Conservation (phyloP, 1,139 yeast genomes). For the Williopsis jadinii region DNA sequence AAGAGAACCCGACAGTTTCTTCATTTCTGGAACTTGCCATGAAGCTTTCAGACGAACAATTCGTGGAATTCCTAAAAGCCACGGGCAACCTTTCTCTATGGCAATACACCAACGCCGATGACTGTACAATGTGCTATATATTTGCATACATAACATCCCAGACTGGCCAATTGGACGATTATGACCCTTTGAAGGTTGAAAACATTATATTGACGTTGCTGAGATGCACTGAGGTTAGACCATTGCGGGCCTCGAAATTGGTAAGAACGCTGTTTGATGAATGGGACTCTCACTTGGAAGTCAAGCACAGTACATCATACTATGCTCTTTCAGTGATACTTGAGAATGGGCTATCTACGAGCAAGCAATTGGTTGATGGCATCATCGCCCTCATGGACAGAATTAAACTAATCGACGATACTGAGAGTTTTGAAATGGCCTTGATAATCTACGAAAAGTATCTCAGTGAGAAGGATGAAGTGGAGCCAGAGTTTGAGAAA, state of each 20-base stretch:
- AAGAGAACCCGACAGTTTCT: constrained; percentile 8
- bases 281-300: constrained; percentile 3
- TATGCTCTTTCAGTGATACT: constrained; percentile 6
- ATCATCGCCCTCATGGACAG: constrained; percentile 1
- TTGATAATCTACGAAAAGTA: constrained; percentile 5
- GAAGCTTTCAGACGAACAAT: constrained; percentile 20
- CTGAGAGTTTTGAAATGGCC: constrained; percentile 2
- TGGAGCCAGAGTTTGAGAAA: background rate
- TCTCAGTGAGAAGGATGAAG: constrained; percentile 1
- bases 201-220: background rate
- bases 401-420: constrained; percentile 1
- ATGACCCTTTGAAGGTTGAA: background rate
- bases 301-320: constrained; percentile 2
- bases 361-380: background rate
- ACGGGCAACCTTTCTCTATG: constrained; percentile 5
- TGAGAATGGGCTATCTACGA: background rate
- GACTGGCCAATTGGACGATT: background rate
- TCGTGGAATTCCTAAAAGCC: constrained; percentile 11
- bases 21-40: constrained; percentile 25
- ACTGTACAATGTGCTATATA: constrained; percentile 4
- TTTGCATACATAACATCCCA: constrained; percentile 4
- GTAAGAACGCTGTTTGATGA: constrained; percentile 2
- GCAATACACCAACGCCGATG: constrained; percentile 1
- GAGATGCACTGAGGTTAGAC: background rate
- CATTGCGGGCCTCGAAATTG: constrained; percentile 1